Percentiles rank a stretch among this genome's conserved stretches.
These are phyloP conservation scores for Rozella allomycis DNA, from an alignment of 371 early-diverging fungal species.

Conservation along the genomic window DNA sequence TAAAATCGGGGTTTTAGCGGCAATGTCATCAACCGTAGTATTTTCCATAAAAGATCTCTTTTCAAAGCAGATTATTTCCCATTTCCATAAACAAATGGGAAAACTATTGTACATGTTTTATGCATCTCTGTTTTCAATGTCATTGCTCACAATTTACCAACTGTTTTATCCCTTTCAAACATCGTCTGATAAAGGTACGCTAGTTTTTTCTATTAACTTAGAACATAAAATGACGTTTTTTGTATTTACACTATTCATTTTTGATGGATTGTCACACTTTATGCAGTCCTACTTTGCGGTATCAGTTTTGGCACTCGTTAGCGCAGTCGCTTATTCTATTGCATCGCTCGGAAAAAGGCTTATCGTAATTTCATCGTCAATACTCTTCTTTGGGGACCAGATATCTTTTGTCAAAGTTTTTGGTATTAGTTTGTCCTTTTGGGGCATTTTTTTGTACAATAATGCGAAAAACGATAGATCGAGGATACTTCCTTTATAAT, in stretches of 20 bases:
- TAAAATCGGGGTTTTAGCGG: conserved; percentile 41
- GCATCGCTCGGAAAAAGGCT: conserved; percentile 68
- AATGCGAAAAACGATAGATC: too few relatives aligned
- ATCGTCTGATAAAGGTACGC: conserved; percentile 6
- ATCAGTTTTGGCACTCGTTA: conserved; percentile 44
- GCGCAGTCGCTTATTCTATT: conserved; percentile 71
- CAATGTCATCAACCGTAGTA: conserved; percentile 45
- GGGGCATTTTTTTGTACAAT: conserved; percentile 66
- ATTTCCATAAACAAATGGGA: conserved; percentile 1
- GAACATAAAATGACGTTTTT: conserved; percentile 23
- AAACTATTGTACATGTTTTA: not conserved
- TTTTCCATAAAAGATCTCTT: conserved; percentile 66
- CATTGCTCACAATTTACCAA: not conserved
- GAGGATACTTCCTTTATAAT: too few relatives aligned
- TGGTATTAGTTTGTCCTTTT: conserved; percentile 56
- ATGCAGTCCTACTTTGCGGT: conserved; percentile 58
- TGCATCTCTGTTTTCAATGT: not conserved
- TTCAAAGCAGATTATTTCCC: conserved; percentile 47
- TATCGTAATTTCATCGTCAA: conserved; percentile 59
- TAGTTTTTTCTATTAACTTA: conserved; percentile 49
- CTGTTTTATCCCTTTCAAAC: conserved; percentile 7
- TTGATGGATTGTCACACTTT: conserved; percentile 60
- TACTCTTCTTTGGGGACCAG: conserved; percentile 59
- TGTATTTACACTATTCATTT: conserved; percentile 27
- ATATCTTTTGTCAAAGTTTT: conserved; percentile 31